Evolutionary conservation across 2,329 filamentous ascomycete genomes (phyloP).

Genomic region (Paraphoma sp.): DNA sequence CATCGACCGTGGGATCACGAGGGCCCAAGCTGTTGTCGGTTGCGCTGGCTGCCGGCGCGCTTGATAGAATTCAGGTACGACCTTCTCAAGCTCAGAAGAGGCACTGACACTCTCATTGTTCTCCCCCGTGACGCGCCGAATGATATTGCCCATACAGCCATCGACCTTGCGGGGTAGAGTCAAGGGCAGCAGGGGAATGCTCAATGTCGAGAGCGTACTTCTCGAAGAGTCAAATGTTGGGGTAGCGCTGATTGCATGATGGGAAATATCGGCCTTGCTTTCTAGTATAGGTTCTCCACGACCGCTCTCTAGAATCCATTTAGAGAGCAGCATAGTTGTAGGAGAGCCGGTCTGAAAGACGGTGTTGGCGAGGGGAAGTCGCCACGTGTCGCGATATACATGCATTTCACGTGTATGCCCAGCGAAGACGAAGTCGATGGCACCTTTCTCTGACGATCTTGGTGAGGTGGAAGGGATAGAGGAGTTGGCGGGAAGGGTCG

Average conservation of each 20-base stretch:
- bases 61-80: conserved; percentile 66
- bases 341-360: conserved; percentile 72
- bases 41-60: conserved; percentile 48
- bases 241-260: conserved; percentile 21
- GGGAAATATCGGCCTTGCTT: conserved; percentile 18
- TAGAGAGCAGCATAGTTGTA: conserved; percentile 33
- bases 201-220: conserved; percentile 21
- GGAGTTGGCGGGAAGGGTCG: conserved; percentile 15
- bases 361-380: conserved; percentile 78
- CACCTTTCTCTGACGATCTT: conserved; percentile 20
- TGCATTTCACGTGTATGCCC: conserved; percentile 1
- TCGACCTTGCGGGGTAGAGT: conserved; percentile 68
- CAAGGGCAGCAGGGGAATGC: conserved; percentile 66
- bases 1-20: conserved; percentile 61
- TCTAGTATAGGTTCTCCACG: conserved; percentile 7
- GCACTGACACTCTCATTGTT: conserved; percentile 62
- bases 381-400: conserved; percentile 31
- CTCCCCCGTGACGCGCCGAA: conserved; percentile 65
- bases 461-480: conserved; percentile 14
- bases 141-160: conserved; percentile 78
- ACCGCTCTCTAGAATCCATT: conserved; percentile 23
- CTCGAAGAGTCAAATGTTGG: not conserved
- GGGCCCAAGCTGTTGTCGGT: conserved; percentile 74
- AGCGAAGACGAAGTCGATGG: conserved; percentile 32
- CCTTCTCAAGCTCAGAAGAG: conserved; percentile 72